Conservation (phyloP, 192 early-diverging fungal species). For the Coemansia umbellata region DNA sequence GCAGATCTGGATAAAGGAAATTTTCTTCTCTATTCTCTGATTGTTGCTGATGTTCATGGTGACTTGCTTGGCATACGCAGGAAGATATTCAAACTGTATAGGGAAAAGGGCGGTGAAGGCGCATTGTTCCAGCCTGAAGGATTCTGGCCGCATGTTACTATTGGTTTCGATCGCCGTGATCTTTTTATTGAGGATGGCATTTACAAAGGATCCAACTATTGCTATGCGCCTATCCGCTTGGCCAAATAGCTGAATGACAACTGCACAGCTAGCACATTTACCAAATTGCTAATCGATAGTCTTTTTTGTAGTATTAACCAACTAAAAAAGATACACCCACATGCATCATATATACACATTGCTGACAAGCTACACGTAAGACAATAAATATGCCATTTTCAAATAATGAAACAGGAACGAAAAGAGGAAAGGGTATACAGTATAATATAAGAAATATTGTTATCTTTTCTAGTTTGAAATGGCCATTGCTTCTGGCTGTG, state of each 20-base stretch:
- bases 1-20: slow-evolving; percentile 5
- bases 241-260: slow-evolving; percentile 1
- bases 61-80: slow-evolving; percentile 53
- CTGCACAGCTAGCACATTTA: no score
- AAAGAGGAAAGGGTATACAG: background rate
- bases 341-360: no score
- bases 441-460: background rate
- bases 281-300: no score
- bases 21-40: slow-evolving; percentile 39
- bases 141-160: slow-evolving; percentile 66
- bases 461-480: slow-evolving; percentile 23
- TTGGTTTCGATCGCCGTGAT: slow-evolving; percentile 63
- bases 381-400: no score
- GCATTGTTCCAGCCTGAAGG: slow-evolving; percentile 63
- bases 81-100: slow-evolving; percentile 56
- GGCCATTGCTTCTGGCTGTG: slow-evolving; percentile 32
- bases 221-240: slow-evolving; percentile 52
- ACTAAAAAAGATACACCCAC: no score
- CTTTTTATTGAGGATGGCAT: slow-evolving; percentile 64
- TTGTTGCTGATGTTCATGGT: slow-evolving; percentile 47
- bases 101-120: slow-evolving; percentile 61
- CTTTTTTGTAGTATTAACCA: no score
- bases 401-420: background rate
- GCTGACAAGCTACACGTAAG: no score
- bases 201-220: slow-evolving; percentile 67